These are phyloP conservation scores for Fusarium liriodendri DNA, from an alignment of 2,329 filamentous ascomycete genomes.

Conservation along the genomic window DNA sequence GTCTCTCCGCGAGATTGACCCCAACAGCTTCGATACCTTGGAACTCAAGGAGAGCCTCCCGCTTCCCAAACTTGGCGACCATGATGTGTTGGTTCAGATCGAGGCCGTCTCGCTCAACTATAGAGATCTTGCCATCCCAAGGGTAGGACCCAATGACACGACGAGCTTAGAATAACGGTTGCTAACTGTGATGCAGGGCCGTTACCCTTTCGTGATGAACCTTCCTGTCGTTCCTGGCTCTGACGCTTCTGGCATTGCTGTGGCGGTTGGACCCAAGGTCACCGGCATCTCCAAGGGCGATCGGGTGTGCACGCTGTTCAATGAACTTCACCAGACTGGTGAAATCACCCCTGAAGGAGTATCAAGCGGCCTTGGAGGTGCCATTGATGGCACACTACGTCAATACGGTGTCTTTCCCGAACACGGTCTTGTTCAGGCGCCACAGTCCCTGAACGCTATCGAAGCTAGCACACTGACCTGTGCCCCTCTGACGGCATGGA, in stretches of 20 bases:
- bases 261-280: background rate
- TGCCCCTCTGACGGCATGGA: slow-evolving; percentile 68
- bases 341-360: background rate
- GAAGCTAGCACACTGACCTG: slow-evolving; percentile 64
- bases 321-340: background rate
- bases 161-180: background rate
- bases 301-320: background rate
- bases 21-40: background rate
- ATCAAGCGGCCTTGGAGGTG: slow-evolving; percentile 35
- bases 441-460: slow-evolving; percentile 57
- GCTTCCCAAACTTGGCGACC: background rate
- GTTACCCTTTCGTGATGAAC: background rate
- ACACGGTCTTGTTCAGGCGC: slow-evolving; percentile 71
- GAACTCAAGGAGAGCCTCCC: background rate
- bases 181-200: background rate
- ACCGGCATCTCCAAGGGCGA: background rate
- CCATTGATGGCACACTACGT: slow-evolving; percentile 47
- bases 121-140: background rate
- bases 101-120: background rate
- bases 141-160: background rate
- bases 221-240: background rate
- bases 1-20: background rate
- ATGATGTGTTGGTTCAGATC: background rate
- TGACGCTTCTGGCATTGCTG: background rate
- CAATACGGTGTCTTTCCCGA: slow-evolving; percentile 46